phyloP scores from a whole-genome alignment of 2,329 filamentous ascomycete genomes.

The Colletotrichum caudatum region DNA sequence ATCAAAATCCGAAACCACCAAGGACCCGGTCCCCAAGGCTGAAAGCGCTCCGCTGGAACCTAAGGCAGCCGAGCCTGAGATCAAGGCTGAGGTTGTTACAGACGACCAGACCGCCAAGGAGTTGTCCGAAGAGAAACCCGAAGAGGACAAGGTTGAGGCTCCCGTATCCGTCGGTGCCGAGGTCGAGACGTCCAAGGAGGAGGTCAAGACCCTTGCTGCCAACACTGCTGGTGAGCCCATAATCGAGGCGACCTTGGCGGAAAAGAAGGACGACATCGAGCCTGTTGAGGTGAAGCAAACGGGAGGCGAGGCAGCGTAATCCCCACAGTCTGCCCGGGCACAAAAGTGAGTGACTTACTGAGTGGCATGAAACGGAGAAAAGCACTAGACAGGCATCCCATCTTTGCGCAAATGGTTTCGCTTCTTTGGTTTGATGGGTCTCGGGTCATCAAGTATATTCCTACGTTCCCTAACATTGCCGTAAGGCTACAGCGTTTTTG shows the following conservation, averaged over 20 bases:
- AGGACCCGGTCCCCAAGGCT: conserved; percentile 23
- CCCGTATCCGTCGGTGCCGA: conserved; percentile 17
- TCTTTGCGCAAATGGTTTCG: conserved; percentile 22
- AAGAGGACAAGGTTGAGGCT: conserved; percentile 32
- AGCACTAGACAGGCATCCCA: conserved; percentile 34
- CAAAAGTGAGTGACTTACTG: conserved; percentile 24
- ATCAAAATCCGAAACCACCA: conserved; percentile 12
- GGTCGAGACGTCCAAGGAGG: conserved; percentile 31
- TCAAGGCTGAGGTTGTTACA: conserved; percentile 3
- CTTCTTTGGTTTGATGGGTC: conserved; percentile 26
- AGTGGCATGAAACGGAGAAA: conserved; percentile 32
- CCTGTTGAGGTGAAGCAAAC: conserved; percentile 52
- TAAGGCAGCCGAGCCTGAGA: conserved; percentile 15
- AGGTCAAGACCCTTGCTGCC: conserved; percentile 53
- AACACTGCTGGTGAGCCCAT: conserved; percentile 60
- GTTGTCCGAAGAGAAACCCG: conserved; percentile 13
- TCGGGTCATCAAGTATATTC: conserved; percentile 33
- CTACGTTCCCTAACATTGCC: conserved; percentile 39
- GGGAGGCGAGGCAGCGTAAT: conserved; percentile 37
- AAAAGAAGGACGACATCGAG: conserved; percentile 52
- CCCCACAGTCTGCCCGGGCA: conserved; percentile 10
- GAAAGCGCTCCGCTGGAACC: conserved; percentile 17
- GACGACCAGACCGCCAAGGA: conserved; percentile 6
- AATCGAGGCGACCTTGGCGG: conserved; percentile 54
- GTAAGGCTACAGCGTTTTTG: conserved; percentile 35